Conservation (phyloP, 352 stramenopile genomes). For the Thraustochytrium striatum region DNA sequence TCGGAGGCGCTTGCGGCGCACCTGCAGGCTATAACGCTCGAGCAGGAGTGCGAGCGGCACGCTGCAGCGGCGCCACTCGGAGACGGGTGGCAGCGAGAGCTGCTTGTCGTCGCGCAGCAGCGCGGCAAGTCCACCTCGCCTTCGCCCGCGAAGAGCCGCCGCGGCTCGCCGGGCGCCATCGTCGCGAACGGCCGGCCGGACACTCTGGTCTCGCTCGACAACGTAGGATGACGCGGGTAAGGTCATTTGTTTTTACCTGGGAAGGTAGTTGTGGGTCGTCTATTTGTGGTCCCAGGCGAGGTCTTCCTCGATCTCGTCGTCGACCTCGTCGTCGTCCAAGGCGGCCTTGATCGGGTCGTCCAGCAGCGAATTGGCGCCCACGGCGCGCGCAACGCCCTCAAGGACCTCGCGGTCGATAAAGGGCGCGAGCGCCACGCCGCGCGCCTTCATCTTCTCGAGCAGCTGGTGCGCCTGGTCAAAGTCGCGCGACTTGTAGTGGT, state of each 20-base stretch:
- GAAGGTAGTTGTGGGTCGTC: no score
- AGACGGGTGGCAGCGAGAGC: background rate
- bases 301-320: conserved; percentile 56
- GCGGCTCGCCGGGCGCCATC: no score
- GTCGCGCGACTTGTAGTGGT: conserved; percentile 67
- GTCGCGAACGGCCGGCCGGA: no score
- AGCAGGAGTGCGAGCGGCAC: conserved; percentile 31
- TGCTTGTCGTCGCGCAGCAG: background rate
- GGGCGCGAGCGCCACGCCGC: conserved; percentile 63
- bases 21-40: background rate
- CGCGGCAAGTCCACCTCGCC: no score
- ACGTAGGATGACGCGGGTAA: no score
- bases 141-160: no score
- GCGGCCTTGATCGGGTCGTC: conserved; percentile 42
- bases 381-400: conserved; percentile 65
- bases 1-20: background rate
- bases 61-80: background rate
- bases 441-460: conserved; percentile 71
- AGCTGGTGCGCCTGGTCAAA: conserved; percentile 64
- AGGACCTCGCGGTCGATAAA: conserved; percentile 70
- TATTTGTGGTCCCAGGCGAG: conserved; percentile 47
- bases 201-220: no score
- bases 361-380: conserved; percentile 46
- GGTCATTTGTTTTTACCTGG: no score
- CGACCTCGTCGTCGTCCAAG: conserved; percentile 48